Conservation (phyloP, 257 asterid genomes). For the Gynochthodes officinalis region DNA sequence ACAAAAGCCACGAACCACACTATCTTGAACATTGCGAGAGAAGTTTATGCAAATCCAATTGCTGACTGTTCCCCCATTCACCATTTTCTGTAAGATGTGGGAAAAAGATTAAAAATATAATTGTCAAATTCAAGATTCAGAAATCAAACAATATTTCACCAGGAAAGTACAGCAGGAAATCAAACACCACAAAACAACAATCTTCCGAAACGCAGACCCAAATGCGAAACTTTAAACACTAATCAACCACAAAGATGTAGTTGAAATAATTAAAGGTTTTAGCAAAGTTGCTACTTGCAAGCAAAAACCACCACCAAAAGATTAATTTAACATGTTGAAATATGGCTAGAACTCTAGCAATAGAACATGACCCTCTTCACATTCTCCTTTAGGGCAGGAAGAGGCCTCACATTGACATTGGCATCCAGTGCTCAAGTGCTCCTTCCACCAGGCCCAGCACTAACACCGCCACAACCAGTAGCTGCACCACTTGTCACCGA, state of each 20-base stretch:
- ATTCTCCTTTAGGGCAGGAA: slow-evolving; percentile 85
- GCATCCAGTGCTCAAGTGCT: slow-evolving; percentile 48
- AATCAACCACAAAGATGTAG: too few species aligned
- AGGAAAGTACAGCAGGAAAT: not conserved
- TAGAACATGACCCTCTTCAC: slow-evolving; percentile 94
- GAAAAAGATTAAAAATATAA: too few species aligned
- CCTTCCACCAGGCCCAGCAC: slow-evolving; percentile 47
- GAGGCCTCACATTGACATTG: slow-evolving; percentile 71
- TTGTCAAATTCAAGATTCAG: not conserved
- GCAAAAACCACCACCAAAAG: not conserved
- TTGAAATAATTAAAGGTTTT: too few species aligned
- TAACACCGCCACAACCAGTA: slow-evolving; percentile 53
- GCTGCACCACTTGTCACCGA: slow-evolving; percentile 60
- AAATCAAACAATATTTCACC: not conserved
- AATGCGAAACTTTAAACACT: too few species aligned
- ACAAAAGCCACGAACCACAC: slow-evolving; percentile 64
- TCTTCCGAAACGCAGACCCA: too few species aligned
- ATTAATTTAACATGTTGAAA: too few species aligned
- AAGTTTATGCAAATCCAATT: slow-evolving; percentile 88
- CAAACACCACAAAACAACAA: too few species aligned
- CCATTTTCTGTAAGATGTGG: slow-evolving; percentile 69
- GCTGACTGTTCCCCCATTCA: slow-evolving; percentile 83
- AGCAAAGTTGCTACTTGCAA: not conserved
- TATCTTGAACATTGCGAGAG: slow-evolving; percentile 71
- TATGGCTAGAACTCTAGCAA: slow-evolving; percentile 39